phyloP scores from a whole-genome alignment of 768 basidiomycete genomes.

The Mycena epipterygia region DNA sequence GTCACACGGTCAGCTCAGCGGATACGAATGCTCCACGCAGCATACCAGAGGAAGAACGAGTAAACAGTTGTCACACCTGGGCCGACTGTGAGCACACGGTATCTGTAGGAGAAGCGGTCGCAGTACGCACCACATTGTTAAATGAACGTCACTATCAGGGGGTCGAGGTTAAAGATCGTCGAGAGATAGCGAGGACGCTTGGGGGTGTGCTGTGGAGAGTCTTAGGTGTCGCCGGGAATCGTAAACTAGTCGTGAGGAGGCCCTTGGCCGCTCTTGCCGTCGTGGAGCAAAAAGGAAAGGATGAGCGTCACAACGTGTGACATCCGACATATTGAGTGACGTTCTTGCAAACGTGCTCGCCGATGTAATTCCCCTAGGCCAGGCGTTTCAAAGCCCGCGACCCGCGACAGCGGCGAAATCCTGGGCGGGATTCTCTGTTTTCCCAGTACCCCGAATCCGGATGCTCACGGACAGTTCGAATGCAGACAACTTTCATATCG shows the following conservation, averaged over 20 bases:
- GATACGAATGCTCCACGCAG: conserved; percentile 37
- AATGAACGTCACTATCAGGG: conserved; percentile 36
- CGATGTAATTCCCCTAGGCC: not conserved
- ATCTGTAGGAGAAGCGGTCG: conserved; percentile 28
- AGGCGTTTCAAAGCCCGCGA: not conserved
- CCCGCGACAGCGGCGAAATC: not conserved
- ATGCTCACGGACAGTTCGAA: not conserved
- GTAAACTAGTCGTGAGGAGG: conserved; percentile 13
- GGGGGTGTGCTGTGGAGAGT: conserved; percentile 10
- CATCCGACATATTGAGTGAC: conserved; percentile 11
- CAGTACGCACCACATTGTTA: conserved; percentile 45
- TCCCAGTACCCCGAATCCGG: not conserved
- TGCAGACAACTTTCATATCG: conserved; percentile 12
- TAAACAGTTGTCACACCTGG: conserved; percentile 86
- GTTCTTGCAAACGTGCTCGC: not conserved
- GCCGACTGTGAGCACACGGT: conserved; percentile 39
- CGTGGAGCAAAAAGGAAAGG: conserved; percentile 38
- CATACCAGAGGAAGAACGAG: conserved; percentile 80
- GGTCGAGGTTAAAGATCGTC: conserved; percentile 27
- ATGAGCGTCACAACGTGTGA: conserved; percentile 27
- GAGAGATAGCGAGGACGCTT: not conserved
- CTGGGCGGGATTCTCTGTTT: not conserved
- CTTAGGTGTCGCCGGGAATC: conserved; percentile 37
- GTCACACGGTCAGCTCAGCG: conserved; percentile 43
- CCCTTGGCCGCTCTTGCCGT: conserved; percentile 29